A percentile compares a stretch with the other conserved stretches of the same genome.
phyloP scores from a whole-genome alignment of 1,139 yeast species.

The Barnettozyma hawaiiensis region DNA sequence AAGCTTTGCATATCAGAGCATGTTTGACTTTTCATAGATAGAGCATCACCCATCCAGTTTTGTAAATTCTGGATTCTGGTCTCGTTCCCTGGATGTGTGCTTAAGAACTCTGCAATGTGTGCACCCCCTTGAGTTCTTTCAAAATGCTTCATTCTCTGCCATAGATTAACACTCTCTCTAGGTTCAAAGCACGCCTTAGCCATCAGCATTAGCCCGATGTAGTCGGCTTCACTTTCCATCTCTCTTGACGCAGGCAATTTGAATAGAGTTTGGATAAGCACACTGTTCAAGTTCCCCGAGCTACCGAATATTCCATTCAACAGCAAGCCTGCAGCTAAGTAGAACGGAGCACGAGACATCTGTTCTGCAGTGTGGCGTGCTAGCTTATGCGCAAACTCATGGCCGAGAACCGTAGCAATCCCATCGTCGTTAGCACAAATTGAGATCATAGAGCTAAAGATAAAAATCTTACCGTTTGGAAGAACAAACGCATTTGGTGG shows the following conservation, averaged over 20 bases:
- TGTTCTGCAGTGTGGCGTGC: constrained; percentile 90
- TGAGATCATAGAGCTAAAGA: constrained; percentile 72
- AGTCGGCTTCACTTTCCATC: constrained; percentile 95
- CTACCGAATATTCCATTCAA: constrained; percentile 47
- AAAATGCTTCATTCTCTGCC: constrained; percentile 73
- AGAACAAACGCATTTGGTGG: constrained; percentile 96
- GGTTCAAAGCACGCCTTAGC: constrained; percentile 84
- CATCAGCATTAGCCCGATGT: constrained; percentile 89
- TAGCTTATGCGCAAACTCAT: constrained; percentile 89
- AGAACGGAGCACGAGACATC: constrained; percentile 57
- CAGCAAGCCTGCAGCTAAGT: constrained; percentile 44
- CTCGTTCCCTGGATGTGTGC: constrained; percentile 87
- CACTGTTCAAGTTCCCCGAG: constrained; percentile 43
- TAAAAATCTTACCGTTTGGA: constrained; percentile 94
- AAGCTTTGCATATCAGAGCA: constrained; percentile 5
- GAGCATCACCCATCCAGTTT: constrained; percentile 69
- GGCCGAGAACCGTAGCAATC: constrained; percentile 86
- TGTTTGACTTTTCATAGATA: constrained; percentile 2
- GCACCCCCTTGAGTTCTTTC: constrained; percentile 38
- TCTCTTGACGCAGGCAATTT: constrained; percentile 83
- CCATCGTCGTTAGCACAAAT: constrained; percentile 83
- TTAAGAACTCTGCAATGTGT: constrained; percentile 51
- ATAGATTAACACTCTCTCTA: constrained; percentile 61
- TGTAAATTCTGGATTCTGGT: constrained; percentile 65
- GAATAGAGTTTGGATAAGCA: constrained; percentile 54